Evolutionary conservation across 2,329 filamentous ascomycete species (phyloP), one percentile per base, ranked within the genome.

Genomic region (Calonectria honghensis): DNA sequence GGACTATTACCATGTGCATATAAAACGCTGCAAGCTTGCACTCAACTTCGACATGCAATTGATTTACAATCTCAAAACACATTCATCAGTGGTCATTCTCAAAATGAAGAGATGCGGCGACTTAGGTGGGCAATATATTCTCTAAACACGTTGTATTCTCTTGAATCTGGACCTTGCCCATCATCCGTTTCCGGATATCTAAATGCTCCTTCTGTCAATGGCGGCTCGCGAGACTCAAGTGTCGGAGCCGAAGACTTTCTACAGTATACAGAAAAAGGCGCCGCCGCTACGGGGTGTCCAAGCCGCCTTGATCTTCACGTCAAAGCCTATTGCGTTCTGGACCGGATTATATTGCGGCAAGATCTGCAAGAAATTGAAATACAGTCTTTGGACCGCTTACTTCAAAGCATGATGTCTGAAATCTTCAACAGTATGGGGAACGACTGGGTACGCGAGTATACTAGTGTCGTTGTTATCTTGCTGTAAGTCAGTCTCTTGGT

Each of bases 21-120:
- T n/a, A 48, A n/a, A 48, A 48, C 41, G 11, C 41, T 48, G 6
- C 7, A 48, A n/a, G 20, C 20, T 6, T 48, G 41, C 41, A 18
- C 41, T 1, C 2, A 3, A 3, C 41, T 48, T n/a, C 20, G 6
- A 7, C 1, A 11, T 48, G 20, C 16, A 7, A n/a, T 48, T 11
- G 41, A 48, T 48, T 2, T 4, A 18, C 41, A 10, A 3, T 9
- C 10, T 18, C 18, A 7, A n/a, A 20, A 4, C 41, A n/a, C 20
- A n/a, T 48, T n/a, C 1, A 7, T 6, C 20, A 1, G n/a, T 18
- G 41, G 4, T 0, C 5, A n/a, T n/a, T n/a, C 11, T 2, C 35
- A 29, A 16, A 27, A 37, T 27, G 32, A 39, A 27, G 54, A 61
- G 32, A 27, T 61, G n/a, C 11, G 27, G 6, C 20, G 32, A 2